Evolutionary conservation across 768 basidiomycete species (phyloP), one percentile per base, ranked within the genome.

Genomic region (Pleurotus giganteus): DNA sequence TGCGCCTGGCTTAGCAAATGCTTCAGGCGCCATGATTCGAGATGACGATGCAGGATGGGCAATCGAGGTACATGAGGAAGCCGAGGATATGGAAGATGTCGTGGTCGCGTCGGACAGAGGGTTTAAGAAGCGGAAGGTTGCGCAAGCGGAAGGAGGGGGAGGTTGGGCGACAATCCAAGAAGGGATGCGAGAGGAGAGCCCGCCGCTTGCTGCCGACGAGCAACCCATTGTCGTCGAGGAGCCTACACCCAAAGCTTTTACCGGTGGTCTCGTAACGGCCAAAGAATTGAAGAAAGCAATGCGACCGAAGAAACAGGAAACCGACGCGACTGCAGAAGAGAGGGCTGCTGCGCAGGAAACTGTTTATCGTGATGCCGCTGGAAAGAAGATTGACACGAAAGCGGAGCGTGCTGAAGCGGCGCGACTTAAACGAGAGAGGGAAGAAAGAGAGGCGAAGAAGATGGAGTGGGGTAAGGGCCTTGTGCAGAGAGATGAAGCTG

Each of bases 391-490:
- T 47, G 94, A 98, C 62, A 83, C 89, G 49, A 92, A 91, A 65
- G 81, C 88, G 1, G 89, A 87, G 26, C 82, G 80, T 54, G 95
- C 91, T 12, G 94, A 95, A 63, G 91, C 92, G 27, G 88, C 88
- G 39, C 75, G 85, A 60, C 67, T 81, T 69, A 93, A 94, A 64
- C 79, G 91, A 19, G 88, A 93, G 65, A 76, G 78, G 55, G 87
- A 94, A 66, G 91, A 97, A 72, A 84, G 83, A 65, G 92, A 96
- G 65, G 89, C 89, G 47, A 75, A 82, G 66, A 95, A 92, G 75
- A 94, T 96, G 91, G 91, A 96, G 67, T 98, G 97, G 97, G 94
- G 93, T 0, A 98, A 96, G 70, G 97, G 97, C 27, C 64, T 98
- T 31, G 89, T 94, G 34, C 97, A 98, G 73, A 75, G 85, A 57